These are phyloP conservation scores for Cytospora piceicola DNA, from an alignment of 2,329 filamentous ascomycete species.

Conservation along the genomic window DNA sequence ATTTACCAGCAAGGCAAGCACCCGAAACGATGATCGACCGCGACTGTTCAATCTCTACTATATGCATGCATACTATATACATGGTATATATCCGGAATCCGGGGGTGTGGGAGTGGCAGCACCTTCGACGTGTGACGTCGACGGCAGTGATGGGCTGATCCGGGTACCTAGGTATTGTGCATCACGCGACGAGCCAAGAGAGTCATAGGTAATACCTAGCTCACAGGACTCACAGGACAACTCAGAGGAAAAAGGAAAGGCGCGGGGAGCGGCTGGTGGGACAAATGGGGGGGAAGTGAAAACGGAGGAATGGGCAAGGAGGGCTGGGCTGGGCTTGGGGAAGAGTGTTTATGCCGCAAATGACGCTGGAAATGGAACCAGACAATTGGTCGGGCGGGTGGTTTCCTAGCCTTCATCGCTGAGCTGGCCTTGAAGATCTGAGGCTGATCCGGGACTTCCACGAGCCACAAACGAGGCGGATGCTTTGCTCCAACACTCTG, in stretches of 20 bases:
- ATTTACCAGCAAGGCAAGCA: not conserved
- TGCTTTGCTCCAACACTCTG: not conserved
- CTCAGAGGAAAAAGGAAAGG: conserved; percentile 10
- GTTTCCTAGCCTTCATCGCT: conserved; percentile 11
- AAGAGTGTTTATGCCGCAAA: not conserved
- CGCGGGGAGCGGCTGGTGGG: conserved; percentile 6
- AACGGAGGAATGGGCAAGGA: too few species aligned
- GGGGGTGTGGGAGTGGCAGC: conserved; percentile 6
- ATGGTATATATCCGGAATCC: conserved; percentile 8
- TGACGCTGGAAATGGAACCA: not conserved
- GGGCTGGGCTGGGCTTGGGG: not conserved
- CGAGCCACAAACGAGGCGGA: not conserved
- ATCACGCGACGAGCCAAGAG: conserved; percentile 11
- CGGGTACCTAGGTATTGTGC: not conserved
- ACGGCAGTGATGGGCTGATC: conserved; percentile 14
- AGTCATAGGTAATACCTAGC: too few species aligned
- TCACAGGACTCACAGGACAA: not conserved
- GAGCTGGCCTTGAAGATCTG: conserved; percentile 21
- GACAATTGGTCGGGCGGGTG: not conserved
- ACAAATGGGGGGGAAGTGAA: not conserved
- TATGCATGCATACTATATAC: too few species aligned
- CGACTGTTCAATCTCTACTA: not conserved
- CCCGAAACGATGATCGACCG: not conserved
- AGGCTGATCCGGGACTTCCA: conserved; percentile 12
- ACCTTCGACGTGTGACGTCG: conserved; percentile 18